Base-by-base conservation (phyloP, 805 yeast species). In the Saturnispora diversa region DNA sequence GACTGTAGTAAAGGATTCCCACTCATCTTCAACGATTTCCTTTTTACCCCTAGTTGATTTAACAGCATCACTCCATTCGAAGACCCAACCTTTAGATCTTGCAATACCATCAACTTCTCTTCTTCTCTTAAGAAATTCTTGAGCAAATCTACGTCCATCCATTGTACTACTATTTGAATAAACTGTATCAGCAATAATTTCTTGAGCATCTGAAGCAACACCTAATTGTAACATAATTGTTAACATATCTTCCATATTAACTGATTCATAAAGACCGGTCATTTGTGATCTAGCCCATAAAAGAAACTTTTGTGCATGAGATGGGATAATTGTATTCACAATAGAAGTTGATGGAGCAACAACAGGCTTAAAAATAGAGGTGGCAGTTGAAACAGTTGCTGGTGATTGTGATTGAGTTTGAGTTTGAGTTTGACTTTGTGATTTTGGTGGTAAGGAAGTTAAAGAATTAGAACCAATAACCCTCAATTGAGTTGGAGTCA, bases 81-180 rank as follows among this genome's bases (percentile, higher is more conserved):
- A 67, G 7, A 61, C 67, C 41, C 65, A 63, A 24, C 61, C 65
- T 21, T 63, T 56, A 20, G 49, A 45, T 9, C 74, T 69, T 43
- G 74, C 70, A 35, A 60, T 59, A 29, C 55, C 71, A 52, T 87
- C 97, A 42, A 85, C 88, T 37, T 66, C 70, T 45, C 70, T 72
- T 55, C 92, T 80, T 56, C 83, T 77, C 62, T 80, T 82, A 56
- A 81, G 68, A 58, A 92, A 92, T 55, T 92, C 98, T 42, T 72
- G 74, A 0, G 98, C 95, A 66, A 88, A 90, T 49, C 95, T 72
- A 56, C 95, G 78, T 19, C 97, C 97, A 59, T 92, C 96, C 83
- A 90, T 79, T 1, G 88, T 81, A 3, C 88, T 74, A 30, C 94
- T 82, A 45, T 86, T 83, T 20, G 92, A 78, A 64, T 86, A 87